Conservation (phyloP, 2,329 filamentous ascomycete genomes). For the Sporothrix globosa region DNA sequence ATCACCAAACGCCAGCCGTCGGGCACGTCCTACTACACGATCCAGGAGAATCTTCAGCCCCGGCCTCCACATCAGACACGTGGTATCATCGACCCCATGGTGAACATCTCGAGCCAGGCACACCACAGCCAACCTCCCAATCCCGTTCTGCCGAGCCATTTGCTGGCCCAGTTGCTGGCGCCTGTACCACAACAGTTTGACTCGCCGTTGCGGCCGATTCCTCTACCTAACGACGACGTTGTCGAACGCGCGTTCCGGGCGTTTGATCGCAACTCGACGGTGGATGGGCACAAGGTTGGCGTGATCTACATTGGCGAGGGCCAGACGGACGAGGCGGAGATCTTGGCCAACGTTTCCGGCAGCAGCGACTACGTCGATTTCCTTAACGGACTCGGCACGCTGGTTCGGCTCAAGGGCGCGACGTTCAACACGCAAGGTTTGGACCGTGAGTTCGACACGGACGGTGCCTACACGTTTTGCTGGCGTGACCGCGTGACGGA, state of each 20-base stretch:
- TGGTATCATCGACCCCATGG: neutral
- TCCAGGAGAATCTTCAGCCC: slow-evolving; percentile 63
- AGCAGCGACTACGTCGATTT: slow-evolving; percentile 88
- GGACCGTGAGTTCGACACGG: slow-evolving; percentile 73
- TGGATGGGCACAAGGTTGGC: slow-evolving; percentile 94
- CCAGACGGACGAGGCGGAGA: slow-evolving; percentile 80
- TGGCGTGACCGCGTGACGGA: slow-evolving; percentile 96
- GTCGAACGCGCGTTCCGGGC: slow-evolving; percentile 73
- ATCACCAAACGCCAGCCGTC: slow-evolving; percentile 73
- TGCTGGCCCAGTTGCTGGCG: slow-evolving; percentile 70
- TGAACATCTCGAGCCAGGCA: slow-evolving; percentile 33
- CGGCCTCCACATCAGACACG: slow-evolving; percentile 58
- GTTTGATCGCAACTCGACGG: slow-evolving; percentile 85
- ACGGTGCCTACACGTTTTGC: slow-evolving; percentile 87
- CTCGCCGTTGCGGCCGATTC: slow-evolving; percentile 67
- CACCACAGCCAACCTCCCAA: slow-evolving; percentile 55
- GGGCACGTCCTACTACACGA: slow-evolving; percentile 63
- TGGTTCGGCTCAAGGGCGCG: slow-evolving; percentile 78
- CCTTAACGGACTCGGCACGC: slow-evolving; percentile 76
- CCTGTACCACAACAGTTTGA: slow-evolving; percentile 63
- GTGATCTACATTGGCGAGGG: slow-evolving; percentile 90
- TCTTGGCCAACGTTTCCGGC: slow-evolving; percentile 82
- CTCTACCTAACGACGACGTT: slow-evolving; percentile 70
- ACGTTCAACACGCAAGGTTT: slow-evolving; percentile 93
- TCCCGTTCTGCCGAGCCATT: slow-evolving; percentile 71